Conservation (phyloP, 2,329 filamentous ascomycete genomes). For the Fusarium algeriense region DNA sequence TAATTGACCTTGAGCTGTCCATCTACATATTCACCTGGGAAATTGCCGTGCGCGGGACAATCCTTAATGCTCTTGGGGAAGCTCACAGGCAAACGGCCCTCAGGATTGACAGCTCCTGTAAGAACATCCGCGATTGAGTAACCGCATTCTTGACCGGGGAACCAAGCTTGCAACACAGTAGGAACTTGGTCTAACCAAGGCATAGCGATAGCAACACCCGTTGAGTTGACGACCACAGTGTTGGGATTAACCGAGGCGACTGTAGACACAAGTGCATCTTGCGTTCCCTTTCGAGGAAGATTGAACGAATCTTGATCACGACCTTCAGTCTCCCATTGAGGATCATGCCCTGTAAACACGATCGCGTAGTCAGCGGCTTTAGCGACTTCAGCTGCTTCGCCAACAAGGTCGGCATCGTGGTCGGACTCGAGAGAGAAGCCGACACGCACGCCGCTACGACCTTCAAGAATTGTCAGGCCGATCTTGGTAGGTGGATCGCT, state of each 20-base stretch:
- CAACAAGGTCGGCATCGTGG: conserved; percentile 51
- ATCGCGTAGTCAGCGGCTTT: conserved; percentile 70
- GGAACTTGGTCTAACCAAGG: conserved; percentile 66
- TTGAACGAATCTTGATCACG: conserved; percentile 79
- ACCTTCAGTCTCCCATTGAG: conserved; percentile 60
- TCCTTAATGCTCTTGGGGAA: conserved; percentile 71
- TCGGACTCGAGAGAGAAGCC: conserved; percentile 49
- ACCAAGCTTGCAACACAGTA: conserved; percentile 74
- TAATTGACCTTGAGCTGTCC: conserved; percentile 63
- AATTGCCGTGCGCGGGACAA: conserved; percentile 74
- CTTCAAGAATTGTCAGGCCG: conserved; percentile 47
- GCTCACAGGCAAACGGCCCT: conserved; percentile 71
- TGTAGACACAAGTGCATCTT: conserved; percentile 69
- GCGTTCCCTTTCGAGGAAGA: conserved; percentile 63
- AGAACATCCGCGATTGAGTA: conserved; percentile 75
- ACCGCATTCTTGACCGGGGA: conserved; percentile 75
- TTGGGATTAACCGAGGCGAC: conserved; percentile 69
- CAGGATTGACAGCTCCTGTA: conserved; percentile 72
- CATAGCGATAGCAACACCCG: conserved; percentile 70
- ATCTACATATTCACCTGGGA: conserved; percentile 56
- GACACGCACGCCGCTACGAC: conserved; percentile 46
- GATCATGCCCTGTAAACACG: conserved; percentile 68
- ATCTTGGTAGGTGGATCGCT: conserved; percentile 48
- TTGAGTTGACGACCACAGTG: conserved; percentile 72
- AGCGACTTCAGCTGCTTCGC: conserved; percentile 67